Conservation (phyloP, 805 yeast species). For the Candida glaebosa region DNA sequence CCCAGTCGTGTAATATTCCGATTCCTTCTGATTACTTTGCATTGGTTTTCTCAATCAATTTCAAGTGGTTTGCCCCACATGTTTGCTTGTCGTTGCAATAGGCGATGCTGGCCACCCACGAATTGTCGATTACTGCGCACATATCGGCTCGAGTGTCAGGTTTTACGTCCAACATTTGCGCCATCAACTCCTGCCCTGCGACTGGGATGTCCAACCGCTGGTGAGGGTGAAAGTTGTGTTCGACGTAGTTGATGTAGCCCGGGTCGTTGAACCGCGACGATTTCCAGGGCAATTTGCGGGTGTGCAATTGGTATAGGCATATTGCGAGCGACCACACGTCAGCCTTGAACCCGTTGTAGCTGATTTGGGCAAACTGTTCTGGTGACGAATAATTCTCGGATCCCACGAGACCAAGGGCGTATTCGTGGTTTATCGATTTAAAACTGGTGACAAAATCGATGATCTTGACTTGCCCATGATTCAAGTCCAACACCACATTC, state of each 20-base stretch:
- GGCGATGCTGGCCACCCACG: conserved; percentile 7
- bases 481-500: conserved; percentile 35
- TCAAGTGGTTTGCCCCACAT: conserved; percentile 7
- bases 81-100: conserved; percentile 4
- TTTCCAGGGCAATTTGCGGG: conserved; percentile 45
- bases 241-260: background rate
- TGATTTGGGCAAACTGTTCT: conserved; percentile 34
- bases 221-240: background rate
- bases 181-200: conserved; percentile 1
- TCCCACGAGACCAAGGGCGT: conserved; percentile 46
- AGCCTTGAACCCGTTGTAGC: conserved; percentile 38
- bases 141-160: conserved; percentile 4
- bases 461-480: conserved; percentile 32
- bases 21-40: too few species aligned
- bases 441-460: conserved; percentile 42
- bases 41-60: background rate
- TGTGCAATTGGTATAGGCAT: conserved; percentile 30
- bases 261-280: conserved; percentile 33
- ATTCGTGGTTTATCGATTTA: conserved; percentile 8
- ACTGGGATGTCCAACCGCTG: background rate
- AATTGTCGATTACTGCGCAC: background rate
- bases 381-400: conserved; percentile 46
- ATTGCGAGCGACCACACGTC: conserved; percentile 54
- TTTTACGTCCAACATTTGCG: conserved; percentile 3
- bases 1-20: too few species aligned